A percentile compares a stretch with the other conserved stretches of the same genome.
These are phyloP conservation scores for Trypanosoma caninum DNA, from an alignment of 208 protist genomes.

Conservation along the genomic window DNA sequence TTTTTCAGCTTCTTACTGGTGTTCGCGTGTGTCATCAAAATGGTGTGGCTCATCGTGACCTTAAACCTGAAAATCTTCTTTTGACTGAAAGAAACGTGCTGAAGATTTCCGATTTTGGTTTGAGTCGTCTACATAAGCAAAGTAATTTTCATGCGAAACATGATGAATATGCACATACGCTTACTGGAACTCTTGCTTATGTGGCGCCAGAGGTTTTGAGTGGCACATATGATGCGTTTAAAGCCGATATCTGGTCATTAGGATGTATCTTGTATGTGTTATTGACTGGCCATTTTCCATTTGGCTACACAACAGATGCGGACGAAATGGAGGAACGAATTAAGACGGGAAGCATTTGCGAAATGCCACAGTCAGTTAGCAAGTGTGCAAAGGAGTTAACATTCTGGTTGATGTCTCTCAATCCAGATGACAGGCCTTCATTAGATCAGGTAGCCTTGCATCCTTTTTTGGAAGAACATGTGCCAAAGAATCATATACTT, in stretches of 20 bases:
- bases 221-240: slow-evolving; percentile 77
- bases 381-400: slow-evolving; percentile 54
- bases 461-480: slow-evolving; percentile 52
- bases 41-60: slow-evolving; percentile 90
- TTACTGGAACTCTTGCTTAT: slow-evolving; percentile 81
- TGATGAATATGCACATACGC: slow-evolving; percentile 67
- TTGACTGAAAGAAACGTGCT: slow-evolving; percentile 62
- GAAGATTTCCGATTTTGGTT: slow-evolving; percentile 89
- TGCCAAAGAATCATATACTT: slow-evolving; percentile 43
- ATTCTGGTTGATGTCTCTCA: slow-evolving; percentile 52
- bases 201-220: slow-evolving; percentile 80
- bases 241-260: slow-evolving; percentile 86
- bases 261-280: slow-evolving; percentile 84
- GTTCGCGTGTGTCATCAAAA: slow-evolving; percentile 70
- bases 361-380: slow-evolving; percentile 56
- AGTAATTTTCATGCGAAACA: slow-evolving; percentile 53
- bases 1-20: slow-evolving; percentile 75
- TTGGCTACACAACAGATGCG: slow-evolving; percentile 63
- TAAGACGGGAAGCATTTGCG: slow-evolving; percentile 37
- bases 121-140: slow-evolving; percentile 78
- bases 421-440: slow-evolving; percentile 53
- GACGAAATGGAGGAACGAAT: slow-evolving; percentile 53
- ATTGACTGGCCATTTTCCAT: slow-evolving; percentile 81
- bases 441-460: slow-evolving; percentile 69
- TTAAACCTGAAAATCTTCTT: slow-evolving; percentile 95